These are phyloP conservation scores for Colletotrichum neosansevieriae DNA, from an alignment of 2,329 filamentous ascomycete genomes.

Conservation along the genomic window DNA sequence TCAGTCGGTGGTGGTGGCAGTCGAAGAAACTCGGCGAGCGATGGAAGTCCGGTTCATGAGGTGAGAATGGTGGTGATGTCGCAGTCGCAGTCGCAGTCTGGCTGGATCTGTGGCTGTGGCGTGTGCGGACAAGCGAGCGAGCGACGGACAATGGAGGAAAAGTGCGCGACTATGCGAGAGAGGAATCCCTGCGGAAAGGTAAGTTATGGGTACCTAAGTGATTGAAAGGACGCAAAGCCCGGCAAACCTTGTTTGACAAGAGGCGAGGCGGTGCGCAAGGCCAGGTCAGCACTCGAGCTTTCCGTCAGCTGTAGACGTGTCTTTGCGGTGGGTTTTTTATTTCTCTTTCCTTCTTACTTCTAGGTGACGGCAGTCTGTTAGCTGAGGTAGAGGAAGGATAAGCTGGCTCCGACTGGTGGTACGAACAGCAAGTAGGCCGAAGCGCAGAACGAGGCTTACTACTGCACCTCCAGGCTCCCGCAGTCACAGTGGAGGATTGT, in stretches of 20 bases:
- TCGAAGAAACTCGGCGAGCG: slow-evolving; percentile 16
- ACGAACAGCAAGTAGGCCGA: slow-evolving; percentile 7
- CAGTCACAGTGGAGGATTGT: background rate
- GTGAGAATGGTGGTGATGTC: slow-evolving; percentile 1
- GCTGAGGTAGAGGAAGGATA: background rate
- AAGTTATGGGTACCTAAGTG: background rate
- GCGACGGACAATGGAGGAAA: slow-evolving; percentile 5
- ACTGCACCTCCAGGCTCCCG: slow-evolving; percentile 11
- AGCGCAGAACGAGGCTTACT: slow-evolving; percentile 11
- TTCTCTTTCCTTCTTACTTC: background rate
- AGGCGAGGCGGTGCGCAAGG: slow-evolving; percentile 28
- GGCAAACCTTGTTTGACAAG: slow-evolving; percentile 37
- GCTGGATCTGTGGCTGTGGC: slow-evolving; percentile 23
- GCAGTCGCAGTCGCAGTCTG: slow-evolving; percentile 9
- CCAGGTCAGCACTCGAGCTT: slow-evolving; percentile 29
- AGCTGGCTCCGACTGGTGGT: background rate
- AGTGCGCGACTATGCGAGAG: background rate
- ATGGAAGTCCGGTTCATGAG: slow-evolving; percentile 35
- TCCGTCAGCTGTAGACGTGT: background rate
- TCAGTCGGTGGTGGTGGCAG: slow-evolving; percentile 6
- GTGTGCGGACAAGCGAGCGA: slow-evolving; percentile 17
- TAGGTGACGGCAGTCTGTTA: background rate
- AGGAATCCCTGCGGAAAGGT: background rate
- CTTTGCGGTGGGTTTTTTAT: background rate
- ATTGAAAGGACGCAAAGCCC: slow-evolving; percentile 23